Evolutionary conservation across 306 rosid species (phyloP).

Genomic region (Cicer cuneatum): DNA sequence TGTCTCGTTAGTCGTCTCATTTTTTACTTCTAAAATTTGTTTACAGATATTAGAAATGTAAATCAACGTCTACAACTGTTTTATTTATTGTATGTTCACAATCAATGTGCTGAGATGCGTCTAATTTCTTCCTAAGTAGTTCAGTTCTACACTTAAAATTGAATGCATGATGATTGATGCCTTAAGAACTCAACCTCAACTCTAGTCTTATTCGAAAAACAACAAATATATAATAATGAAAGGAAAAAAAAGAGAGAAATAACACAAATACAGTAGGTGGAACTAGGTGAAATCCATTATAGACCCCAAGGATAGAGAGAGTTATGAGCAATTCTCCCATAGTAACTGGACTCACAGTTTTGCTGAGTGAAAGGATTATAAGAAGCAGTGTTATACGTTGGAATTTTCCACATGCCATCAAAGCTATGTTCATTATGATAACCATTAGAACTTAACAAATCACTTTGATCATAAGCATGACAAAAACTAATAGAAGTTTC

Average conservation of each 20-base stretch:
- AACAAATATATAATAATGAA: background rate
- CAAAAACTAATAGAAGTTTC: constrained; percentile 62
- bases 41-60: background rate
- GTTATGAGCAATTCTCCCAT: background rate
- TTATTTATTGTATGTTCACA: background rate
- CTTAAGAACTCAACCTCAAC: background rate
- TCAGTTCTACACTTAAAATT: background rate
- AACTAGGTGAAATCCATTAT: background rate
- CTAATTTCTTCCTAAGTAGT: background rate
- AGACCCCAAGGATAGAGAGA: constrained; percentile 21
- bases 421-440: background rate
- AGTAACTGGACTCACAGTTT: background rate
- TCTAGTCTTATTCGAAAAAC: background rate
- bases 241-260: background rate
- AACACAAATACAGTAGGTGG: background rate
- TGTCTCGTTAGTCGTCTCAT: too few relatives aligned
- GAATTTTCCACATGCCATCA: constrained; percentile 26
- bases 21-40: background rate
- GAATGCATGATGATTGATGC: background rate
- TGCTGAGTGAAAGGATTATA: constrained; percentile 55
- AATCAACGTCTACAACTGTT: background rate
- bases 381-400: constrained; percentile 35
- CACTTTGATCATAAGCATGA: constrained; percentile 32
- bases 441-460: background rate
- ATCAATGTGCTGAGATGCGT: background rate